Evolutionary conservation across 129 eudicot species (phyloP).

Genomic region (Oenanthe sinensis): DNA sequence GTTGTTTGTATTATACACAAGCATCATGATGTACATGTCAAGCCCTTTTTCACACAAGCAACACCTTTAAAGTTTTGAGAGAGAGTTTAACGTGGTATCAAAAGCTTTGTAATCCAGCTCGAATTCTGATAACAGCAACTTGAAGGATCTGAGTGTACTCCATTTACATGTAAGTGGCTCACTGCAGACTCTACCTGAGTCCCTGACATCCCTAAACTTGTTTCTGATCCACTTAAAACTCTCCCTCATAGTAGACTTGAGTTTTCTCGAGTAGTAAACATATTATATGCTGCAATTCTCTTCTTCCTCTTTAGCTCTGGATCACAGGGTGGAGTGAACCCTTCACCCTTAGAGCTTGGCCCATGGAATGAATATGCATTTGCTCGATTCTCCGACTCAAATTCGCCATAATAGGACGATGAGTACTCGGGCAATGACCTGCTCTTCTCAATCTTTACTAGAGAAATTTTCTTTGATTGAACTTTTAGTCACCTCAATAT

Average conservation of each 20-base stretch:
- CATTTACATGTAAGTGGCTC: neutral
- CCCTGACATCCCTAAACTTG: constrained; percentile 44
- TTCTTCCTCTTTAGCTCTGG: constrained; percentile 67
- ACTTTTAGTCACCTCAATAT: too few species aligned
- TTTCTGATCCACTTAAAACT: constrained; percentile 74
- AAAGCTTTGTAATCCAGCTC: too few species aligned
- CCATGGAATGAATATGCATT: too few species aligned
- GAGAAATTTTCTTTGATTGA: too few species aligned
- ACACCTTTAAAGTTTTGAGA: too few species aligned
- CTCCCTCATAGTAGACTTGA: constrained; percentile 46
- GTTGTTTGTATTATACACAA: too few species aligned
- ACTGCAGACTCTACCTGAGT: constrained; percentile 34
- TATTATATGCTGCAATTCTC: constrained; percentile 67
- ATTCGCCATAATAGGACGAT: constrained; percentile 29
- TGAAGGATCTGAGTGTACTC: neutral
- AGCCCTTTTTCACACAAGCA: too few species aligned
- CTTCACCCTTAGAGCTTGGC: constrained; percentile 16
- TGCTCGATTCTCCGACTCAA: constrained; percentile 21
- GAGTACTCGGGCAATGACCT: constrained; percentile 55
- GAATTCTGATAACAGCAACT: too few species aligned
- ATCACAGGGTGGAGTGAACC: constrained; percentile 23
- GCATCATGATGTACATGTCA: too few species aligned
- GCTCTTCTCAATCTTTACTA: constrained; percentile 50
- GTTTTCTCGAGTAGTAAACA: constrained; percentile 56
- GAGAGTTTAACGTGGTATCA: too few species aligned